Evolutionary conservation across 192 early-diverging fungal genomes (phyloP).

Genomic region (Coemansia sp.): DNA sequence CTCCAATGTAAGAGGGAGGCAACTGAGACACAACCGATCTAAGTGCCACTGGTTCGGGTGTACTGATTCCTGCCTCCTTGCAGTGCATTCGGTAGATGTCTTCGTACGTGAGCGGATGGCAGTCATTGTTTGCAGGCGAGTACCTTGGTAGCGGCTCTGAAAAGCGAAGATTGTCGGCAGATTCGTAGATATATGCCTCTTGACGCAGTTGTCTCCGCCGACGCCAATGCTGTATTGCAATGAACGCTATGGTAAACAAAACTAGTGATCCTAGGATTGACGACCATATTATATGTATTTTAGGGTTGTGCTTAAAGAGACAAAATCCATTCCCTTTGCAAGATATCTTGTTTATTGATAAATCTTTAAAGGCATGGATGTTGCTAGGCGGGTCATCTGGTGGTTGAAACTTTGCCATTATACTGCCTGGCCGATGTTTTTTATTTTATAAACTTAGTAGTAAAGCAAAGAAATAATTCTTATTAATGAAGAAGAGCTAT

Average conservation of each 20-base stretch:
- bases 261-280: background rate
- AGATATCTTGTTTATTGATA: background rate
- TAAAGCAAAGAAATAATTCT: background rate
- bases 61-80: background rate
- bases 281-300: slow-evolving; percentile 21
- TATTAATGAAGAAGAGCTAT: background rate
- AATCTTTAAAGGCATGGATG: background rate
- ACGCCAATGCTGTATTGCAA: background rate
- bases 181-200: background rate
- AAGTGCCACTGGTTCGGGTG: slow-evolving; percentile 5
- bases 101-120: background rate
- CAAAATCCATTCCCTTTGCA: slow-evolving; percentile 24
- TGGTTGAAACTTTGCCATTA: no score
- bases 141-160: slow-evolving; percentile 37
- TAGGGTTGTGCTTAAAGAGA: slow-evolving; percentile 18
- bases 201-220: background rate
- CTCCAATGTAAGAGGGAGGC: slow-evolving; percentile 8
- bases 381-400: background rate
- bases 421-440: background rate
- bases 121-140: slow-evolving; percentile 14
- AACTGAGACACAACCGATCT: background rate
- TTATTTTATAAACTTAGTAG: background rate
- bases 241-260: background rate
- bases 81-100: background rate
- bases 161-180: slow-evolving; percentile 2